Conservation (phyloP, 176 grass and related monocot genomes). For the Cenchrus americanus region DNA sequence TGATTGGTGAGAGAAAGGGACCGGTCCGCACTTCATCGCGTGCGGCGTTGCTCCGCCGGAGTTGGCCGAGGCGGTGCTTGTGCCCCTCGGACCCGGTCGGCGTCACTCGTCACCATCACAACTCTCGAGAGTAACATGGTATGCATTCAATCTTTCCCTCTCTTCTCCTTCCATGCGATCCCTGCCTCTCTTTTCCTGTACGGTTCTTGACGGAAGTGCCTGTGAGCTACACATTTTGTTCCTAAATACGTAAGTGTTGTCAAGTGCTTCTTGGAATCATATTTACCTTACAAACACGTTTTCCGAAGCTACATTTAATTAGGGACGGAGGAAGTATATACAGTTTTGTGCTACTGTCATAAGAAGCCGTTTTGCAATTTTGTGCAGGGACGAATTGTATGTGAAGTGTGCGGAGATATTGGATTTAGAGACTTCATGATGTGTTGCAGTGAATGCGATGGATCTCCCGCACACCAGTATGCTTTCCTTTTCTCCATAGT, state of each 20-base stretch:
- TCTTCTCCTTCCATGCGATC: too few relatives aligned
- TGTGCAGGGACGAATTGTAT: slow-evolving; percentile 36
- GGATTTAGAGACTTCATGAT: slow-evolving; percentile 37
- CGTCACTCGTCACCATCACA: neutral
- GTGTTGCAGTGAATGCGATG: slow-evolving; percentile 27
- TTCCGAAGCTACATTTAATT: too few relatives aligned
- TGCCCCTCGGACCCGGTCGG: neutral
- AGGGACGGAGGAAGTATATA: too few relatives aligned
- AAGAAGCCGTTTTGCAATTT: neutral
- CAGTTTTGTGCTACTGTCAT: neutral
- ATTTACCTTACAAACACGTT: too few relatives aligned
- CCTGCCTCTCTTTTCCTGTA: too few relatives aligned
- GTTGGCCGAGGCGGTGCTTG: neutral
- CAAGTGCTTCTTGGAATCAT: too few relatives aligned
- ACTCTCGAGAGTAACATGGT: neutral
- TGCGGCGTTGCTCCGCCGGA: too few relatives aligned
- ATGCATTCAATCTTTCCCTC: neutral
- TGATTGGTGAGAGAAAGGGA: too few relatives aligned
- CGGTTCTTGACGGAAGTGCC: neutral
- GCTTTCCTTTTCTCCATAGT: slow-evolving; percentile 12
- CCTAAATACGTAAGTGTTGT: too few relatives aligned
- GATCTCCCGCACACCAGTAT: slow-evolving; percentile 40
- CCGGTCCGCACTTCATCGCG: too few relatives aligned
- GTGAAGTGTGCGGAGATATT: slow-evolving; percentile 41
- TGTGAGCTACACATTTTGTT: too few relatives aligned